These are phyloP conservation scores for Albizia julibrissin DNA, from an alignment of 306 rosid genomes.

Conservation along the genomic window DNA sequence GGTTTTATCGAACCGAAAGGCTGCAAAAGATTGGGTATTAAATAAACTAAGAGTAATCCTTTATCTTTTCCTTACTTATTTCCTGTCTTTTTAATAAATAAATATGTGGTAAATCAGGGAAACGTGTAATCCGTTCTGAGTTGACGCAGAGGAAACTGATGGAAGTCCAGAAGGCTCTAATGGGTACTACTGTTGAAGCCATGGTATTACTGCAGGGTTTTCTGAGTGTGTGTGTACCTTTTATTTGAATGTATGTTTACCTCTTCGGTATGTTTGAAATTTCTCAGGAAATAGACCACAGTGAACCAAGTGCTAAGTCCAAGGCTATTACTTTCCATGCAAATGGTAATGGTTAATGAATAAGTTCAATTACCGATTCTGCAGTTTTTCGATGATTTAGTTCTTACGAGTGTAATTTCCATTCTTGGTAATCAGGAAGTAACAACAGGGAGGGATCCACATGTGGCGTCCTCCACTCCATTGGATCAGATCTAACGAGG, in stretches of 20 bases:
- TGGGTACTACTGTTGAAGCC: constrained; percentile 39
- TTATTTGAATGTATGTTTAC: constrained; percentile 7
- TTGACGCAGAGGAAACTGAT: constrained; percentile 60
- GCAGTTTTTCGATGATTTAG: neutral
- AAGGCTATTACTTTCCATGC: constrained; percentile 26
- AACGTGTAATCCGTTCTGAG: constrained; percentile 82
- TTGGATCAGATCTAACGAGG: constrained; percentile 94
- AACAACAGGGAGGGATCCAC: constrained; percentile 66
- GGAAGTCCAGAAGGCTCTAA: constrained; percentile 71
- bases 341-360: constrained; percentile 44
- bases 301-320: constrained; percentile 53
- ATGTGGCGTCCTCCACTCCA: constrained; percentile 80
- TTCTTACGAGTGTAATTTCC: constrained; percentile 20
- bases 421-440: constrained; percentile 49
- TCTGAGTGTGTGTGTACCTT: neutral
- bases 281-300: constrained; percentile 64
- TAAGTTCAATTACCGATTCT: neutral
- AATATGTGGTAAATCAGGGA: constrained; percentile 51
- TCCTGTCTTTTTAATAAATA: neutral
- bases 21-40: constrained; percentile 72
- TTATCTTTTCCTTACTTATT: neutral
- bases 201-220: constrained; percentile 51
- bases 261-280: constrained; percentile 3
- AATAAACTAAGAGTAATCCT: neutral
- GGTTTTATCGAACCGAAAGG: constrained; percentile 83